phyloP scores from a whole-genome alignment of 1,284 basidiomycete genomes.

The Rhodotorula sp. region DNA sequence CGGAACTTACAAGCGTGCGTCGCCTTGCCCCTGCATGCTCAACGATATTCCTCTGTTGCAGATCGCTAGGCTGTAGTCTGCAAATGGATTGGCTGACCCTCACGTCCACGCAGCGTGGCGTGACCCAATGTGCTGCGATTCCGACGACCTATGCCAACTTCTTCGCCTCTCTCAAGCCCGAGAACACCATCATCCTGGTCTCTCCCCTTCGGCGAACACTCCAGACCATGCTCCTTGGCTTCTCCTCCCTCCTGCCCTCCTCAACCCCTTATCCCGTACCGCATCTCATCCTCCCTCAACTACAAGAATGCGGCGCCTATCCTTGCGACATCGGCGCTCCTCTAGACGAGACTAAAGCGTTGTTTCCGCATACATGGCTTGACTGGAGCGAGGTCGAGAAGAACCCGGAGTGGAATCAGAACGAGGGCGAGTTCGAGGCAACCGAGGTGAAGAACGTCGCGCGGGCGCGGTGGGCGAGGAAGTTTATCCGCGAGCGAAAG shows the following conservation, averaged over 20 bases:
- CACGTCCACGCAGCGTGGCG: slow-evolving; percentile 6
- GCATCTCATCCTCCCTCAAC: slow-evolving; percentile 30
- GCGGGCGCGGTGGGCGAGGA: slow-evolving; percentile 33
- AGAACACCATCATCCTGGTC: slow-evolving; percentile 26
- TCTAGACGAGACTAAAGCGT: slow-evolving; percentile 17
- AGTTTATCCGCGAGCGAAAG: slow-evolving; percentile 22
- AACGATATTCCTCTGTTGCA: too few relatives aligned
- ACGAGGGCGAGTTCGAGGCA: slow-evolving; percentile 29
- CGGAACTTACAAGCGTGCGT: slow-evolving; percentile 21
- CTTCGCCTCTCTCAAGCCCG: slow-evolving; percentile 23
- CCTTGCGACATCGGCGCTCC: slow-evolving; percentile 35
- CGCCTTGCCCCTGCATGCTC: too few relatives aligned
- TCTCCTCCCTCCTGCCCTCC: slow-evolving; percentile 21
- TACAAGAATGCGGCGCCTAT: slow-evolving; percentile 34
- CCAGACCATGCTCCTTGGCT: slow-evolving; percentile 35
- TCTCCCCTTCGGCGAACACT: slow-evolving; percentile 33
- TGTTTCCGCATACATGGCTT: slow-evolving; percentile 24
- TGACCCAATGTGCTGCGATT: slow-evolving; percentile 24
- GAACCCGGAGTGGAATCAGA: slow-evolving; percentile 36
- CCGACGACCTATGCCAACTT: slow-evolving; percentile 27
- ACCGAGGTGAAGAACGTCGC: slow-evolving; percentile 30
- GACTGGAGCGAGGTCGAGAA: slow-evolving; percentile 29
- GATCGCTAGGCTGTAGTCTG: background rate
- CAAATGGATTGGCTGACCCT: background rate
- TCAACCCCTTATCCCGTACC: slow-evolving; percentile 1